These are phyloP conservation scores for Millerozyma miso DNA, from an alignment of 805 yeast genomes.

Conservation along the genomic window DNA sequence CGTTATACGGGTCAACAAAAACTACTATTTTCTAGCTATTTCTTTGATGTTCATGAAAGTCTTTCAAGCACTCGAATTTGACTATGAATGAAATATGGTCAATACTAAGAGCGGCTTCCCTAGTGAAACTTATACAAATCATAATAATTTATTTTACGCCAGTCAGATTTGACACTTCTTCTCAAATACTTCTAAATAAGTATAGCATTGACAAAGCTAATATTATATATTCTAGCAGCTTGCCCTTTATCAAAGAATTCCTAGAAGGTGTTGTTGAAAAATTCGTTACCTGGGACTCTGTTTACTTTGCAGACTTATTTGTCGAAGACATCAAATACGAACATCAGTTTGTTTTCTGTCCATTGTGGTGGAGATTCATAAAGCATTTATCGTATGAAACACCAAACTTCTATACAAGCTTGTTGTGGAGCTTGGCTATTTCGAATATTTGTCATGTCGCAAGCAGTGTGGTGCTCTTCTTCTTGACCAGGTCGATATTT, in stretches of 20 bases:
- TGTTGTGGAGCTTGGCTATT: constrained; percentile 45
- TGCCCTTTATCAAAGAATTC: constrained; percentile 1
- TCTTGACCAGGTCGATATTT: constrained; percentile 40
- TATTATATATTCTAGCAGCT: neutral
- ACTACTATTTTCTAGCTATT: too few species aligned
- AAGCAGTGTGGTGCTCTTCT: constrained; percentile 46
- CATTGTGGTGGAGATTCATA: constrained; percentile 63
- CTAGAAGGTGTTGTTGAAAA: constrained; percentile 38
- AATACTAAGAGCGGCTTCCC: constrained; percentile 18
- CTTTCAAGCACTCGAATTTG: too few species aligned
- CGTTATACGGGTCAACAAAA: too few species aligned
- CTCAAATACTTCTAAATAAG: constrained; percentile 28
- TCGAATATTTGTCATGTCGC: constrained; percentile 51
- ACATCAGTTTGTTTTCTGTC: constrained; percentile 88
- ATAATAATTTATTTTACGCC: constrained; percentile 38
- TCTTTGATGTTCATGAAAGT: too few species aligned
- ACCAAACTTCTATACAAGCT: constrained; percentile 38
- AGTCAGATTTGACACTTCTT: constrained; percentile 47
- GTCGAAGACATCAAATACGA: constrained; percentile 55
- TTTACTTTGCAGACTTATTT: constrained; percentile 63
- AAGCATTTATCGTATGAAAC: constrained; percentile 13
- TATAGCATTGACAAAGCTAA: neutral
- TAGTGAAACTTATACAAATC: constrained; percentile 36
- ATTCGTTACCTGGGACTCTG: constrained; percentile 80
- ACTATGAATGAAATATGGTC: constrained; percentile 6